Conservation (phyloP, 768 basidiomycete species). For the Suillus bovinus region DNA sequence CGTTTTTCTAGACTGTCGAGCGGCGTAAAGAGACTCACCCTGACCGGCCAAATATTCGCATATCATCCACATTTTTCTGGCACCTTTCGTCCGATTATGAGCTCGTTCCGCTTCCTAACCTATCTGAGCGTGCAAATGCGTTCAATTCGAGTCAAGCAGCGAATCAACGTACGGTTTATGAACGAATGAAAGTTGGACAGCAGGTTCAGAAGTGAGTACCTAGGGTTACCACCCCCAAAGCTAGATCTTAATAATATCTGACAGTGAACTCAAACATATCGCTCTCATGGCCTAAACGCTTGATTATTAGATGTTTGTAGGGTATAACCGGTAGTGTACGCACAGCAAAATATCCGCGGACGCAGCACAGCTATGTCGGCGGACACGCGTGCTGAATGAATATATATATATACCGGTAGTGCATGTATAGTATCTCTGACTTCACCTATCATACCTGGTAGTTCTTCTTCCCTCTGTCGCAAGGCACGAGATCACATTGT, state of each 20-base stretch:
- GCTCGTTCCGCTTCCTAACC: conserved; percentile 60
- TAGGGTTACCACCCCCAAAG: background rate
- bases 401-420: background rate
- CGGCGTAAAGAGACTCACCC: conserved; percentile 57
- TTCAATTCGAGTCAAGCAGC: conserved; percentile 36
- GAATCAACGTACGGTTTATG: conserved; percentile 43
- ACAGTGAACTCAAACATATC: conserved; percentile 79
- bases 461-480: conserved; percentile 1
- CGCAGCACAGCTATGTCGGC: background rate
- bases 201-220: conserved; percentile 76
- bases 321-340: no score
- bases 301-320: background rate
- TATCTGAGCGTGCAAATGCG: conserved; percentile 50
- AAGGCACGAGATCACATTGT: conserved; percentile 1
- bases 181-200: conserved; percentile 84
- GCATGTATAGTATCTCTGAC: background rate
- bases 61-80: conserved; percentile 97
- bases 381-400: background rate
- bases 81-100: conserved; percentile 86
- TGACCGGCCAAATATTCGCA: conserved; percentile 87
- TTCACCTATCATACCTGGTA: background rate
- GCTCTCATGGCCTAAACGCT: conserved; percentile 66
- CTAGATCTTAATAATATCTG: conserved; percentile 15
- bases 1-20: conserved; percentile 54
- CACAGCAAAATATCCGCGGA: no score